These are phyloP conservation scores for Tetraselmis striata DNA, from an alignment of 139 green algal genomes.

Conservation along the genomic window DNA sequence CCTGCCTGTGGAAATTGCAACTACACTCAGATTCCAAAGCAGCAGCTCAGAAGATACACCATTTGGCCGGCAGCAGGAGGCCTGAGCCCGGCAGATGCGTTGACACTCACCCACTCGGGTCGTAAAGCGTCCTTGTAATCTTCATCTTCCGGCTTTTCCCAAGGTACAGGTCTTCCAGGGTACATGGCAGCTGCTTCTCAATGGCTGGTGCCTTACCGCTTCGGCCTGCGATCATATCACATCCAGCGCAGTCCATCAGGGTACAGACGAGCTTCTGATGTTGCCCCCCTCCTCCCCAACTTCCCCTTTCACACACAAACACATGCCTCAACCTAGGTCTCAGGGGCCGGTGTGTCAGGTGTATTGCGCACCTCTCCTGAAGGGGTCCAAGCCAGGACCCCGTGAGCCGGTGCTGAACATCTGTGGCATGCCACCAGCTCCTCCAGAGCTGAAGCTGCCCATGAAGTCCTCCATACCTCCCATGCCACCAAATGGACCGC, in stretches of 20 bases:
- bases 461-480: slow-evolving; percentile 27
- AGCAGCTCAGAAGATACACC: neutral
- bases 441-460: slow-evolving; percentile 17
- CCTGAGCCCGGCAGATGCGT: neutral
- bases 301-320: no score
- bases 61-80: neutral
- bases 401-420: slow-evolving; percentile 10
- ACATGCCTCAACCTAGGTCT: no score
- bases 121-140: slow-evolving; percentile 33
- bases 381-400: neutral
- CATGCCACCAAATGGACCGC: slow-evolving; percentile 35
- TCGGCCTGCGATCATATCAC: neutral
- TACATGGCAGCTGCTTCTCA: slow-evolving; percentile 47
- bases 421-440: slow-evolving; percentile 13
- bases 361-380: slow-evolving; percentile 14
- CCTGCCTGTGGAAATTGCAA: slow-evolving; percentile 9
- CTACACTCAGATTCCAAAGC: neutral
- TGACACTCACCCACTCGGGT: slow-evolving; percentile 27
- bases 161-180: slow-evolving; percentile 52
- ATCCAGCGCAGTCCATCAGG: no score
- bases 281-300: no score
- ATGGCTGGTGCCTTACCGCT: slow-evolving; percentile 47
- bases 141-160: slow-evolving; percentile 62
- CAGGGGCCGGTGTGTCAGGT: neutral
- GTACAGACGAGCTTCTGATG: no score